A percentile compares a stretch with the other conserved stretches of the same genome.
These are phyloP conservation scores for Termitomyces titanicus DNA, from an alignment of 768 basidiomycete species.

Conservation along the genomic window DNA sequence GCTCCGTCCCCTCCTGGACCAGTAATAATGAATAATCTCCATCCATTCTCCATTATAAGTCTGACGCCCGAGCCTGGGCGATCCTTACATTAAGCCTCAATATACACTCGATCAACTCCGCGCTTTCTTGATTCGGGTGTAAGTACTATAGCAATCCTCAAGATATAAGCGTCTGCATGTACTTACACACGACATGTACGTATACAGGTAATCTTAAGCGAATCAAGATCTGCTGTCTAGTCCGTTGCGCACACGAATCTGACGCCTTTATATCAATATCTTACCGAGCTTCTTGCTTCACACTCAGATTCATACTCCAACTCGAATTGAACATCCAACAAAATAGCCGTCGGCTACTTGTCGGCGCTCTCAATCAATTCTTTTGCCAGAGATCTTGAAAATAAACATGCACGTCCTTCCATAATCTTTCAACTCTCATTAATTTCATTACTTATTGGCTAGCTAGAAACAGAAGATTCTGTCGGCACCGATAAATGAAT, in stretches of 20 bases:
- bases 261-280: not conserved
- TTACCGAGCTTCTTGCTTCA: not conserved
- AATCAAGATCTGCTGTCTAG: not conserved
- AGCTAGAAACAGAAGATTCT: not conserved
- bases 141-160: no score
- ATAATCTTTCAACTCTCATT: not conserved
- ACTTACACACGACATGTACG: not conserved
- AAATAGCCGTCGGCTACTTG: not conserved
- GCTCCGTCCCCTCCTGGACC: not conserved
- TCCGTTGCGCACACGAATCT: not conserved
- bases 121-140: not conserved
- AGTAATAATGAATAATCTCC: not conserved
- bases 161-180: not conserved
- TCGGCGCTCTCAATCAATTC: not conserved
- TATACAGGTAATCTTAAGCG: not conserved
- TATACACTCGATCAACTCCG: not conserved
- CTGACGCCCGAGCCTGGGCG: not conserved
- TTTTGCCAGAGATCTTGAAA: not conserved
- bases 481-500: not conserved
- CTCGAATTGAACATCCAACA: not conserved
- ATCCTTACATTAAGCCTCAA: not conserved
- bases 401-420: not conserved
- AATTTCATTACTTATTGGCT: no score
- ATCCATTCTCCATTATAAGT: not conserved
- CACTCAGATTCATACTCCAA: not conserved